phyloP scores from a whole-genome alignment of 805 yeast species.

The Starmerella davenportii region DNA sequence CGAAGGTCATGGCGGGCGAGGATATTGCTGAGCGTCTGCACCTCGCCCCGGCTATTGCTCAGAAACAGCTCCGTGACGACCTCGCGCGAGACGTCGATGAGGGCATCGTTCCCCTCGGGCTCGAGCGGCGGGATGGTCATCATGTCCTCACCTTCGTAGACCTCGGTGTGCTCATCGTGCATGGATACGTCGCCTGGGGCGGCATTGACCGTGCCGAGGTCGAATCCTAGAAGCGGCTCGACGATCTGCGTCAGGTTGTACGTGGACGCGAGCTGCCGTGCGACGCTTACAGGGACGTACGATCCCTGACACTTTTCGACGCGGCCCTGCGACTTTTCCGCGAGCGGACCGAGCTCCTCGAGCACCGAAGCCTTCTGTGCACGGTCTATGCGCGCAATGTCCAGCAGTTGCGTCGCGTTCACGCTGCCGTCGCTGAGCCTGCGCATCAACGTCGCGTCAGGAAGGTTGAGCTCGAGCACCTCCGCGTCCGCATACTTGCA shows the following conservation, averaged over 20 bases:
- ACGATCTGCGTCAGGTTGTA: constrained; percentile 39
- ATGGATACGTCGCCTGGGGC: neutral
- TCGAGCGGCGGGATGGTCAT: constrained; percentile 13
- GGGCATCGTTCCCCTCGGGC: constrained; percentile 4
- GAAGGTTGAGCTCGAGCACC: constrained; percentile 41
- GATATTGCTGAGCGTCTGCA: constrained; percentile 10
- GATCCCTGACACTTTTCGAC: constrained; percentile 63
- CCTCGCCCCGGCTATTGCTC: constrained; percentile 9
- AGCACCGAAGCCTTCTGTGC: constrained; percentile 44
- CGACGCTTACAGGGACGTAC: constrained; percentile 43
- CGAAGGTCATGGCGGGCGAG: constrained; percentile 19
- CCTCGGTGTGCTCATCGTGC: neutral
- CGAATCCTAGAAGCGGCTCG: constrained; percentile 33
- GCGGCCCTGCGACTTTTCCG: constrained; percentile 58
- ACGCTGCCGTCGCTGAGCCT: constrained; percentile 45
- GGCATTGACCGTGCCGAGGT: constrained; percentile 15
- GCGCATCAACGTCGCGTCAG: constrained; percentile 49
- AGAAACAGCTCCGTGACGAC: constrained; percentile 18
- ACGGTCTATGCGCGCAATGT: constrained; percentile 50
- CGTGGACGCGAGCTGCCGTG: constrained; percentile 40
- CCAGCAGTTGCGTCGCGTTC: constrained; percentile 56
- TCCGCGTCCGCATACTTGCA: constrained; percentile 49
- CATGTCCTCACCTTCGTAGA: neutral
- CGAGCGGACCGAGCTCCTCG: constrained; percentile 48
- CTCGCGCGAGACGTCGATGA: constrained; percentile 10